Evolutionary conservation across 2,329 filamentous ascomycete species (phyloP).

Genomic region (Atkinsonella texensis): DNA sequence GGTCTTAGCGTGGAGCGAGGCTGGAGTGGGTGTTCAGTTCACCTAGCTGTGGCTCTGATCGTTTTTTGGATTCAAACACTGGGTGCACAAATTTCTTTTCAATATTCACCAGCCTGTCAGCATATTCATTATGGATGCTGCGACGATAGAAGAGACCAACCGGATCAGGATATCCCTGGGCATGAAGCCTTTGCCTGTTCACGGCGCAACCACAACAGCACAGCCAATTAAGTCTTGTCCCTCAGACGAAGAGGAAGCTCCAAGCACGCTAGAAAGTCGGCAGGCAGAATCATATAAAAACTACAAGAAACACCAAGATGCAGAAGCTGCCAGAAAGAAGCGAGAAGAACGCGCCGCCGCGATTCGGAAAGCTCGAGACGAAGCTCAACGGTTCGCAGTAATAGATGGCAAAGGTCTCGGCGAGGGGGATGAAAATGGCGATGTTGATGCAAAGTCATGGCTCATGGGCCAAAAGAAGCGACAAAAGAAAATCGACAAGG

Average conservation of each 20-base stretch:
- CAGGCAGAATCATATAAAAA: constrained; percentile 64
- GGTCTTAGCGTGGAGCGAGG: not conserved
- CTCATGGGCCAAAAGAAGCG: constrained; percentile 82
- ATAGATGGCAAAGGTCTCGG: constrained; percentile 77
- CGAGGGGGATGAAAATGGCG: constrained; percentile 54
- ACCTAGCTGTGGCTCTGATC: not conserved
- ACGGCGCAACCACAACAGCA: constrained; percentile 41
- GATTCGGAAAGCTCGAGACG: constrained; percentile 78
- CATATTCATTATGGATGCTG: constrained; percentile 40
- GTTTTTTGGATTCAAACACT: not conserved
- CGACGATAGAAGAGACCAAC: constrained; percentile 87
- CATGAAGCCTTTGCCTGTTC: constrained; percentile 78
- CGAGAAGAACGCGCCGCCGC: constrained; percentile 72
- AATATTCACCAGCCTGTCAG: not conserved
- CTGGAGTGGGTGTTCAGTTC: not conserved
- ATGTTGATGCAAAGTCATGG: constrained; percentile 75
- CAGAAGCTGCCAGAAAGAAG: constrained; percentile 63
- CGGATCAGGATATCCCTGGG: constrained; percentile 81
- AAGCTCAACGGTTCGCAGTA: constrained; percentile 61
- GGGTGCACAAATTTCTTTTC: not conserved
- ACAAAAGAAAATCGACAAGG: constrained; percentile 79
- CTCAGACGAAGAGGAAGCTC: constrained; percentile 51
- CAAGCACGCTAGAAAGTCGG: constrained; percentile 74
- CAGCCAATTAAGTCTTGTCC: constrained; percentile 34
- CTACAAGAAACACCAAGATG: constrained; percentile 51